Percentiles rank a stretch among this genome's conserved stretches.
Conservation (phyloP, 140 eudicot genomes). For the Cichorium intybus region DNA sequence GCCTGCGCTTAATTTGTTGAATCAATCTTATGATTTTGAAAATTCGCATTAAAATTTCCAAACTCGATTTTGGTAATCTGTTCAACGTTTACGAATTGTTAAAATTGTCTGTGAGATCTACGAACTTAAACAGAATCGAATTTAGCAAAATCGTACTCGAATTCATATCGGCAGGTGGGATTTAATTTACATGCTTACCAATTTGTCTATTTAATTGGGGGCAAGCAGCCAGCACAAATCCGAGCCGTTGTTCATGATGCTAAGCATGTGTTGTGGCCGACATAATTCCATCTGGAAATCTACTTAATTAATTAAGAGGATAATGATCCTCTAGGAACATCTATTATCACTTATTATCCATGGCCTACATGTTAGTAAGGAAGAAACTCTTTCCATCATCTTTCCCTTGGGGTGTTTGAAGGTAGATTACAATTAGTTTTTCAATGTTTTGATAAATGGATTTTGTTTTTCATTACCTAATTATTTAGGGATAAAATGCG, state of each 20-base stretch:
- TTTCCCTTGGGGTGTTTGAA: neutral
- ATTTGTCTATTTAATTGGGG: neutral
- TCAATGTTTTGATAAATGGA: too few relatives aligned
- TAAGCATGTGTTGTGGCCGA: neutral
- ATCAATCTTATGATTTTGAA: neutral
- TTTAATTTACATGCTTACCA: neutral
- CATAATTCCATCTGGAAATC: neutral
- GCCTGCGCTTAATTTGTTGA: conserved; percentile 12
- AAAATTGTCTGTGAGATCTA: neutral
- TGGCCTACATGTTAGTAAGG: conserved; percentile 5
- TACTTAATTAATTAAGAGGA: conserved; percentile 7
- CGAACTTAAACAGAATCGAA: neutral
- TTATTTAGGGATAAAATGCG: too few relatives aligned
- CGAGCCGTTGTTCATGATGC: neutral
- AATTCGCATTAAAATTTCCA: neutral
- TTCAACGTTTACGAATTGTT: neutral
- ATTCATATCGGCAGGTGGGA: neutral
- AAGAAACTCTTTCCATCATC: neutral
- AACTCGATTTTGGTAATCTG: too few relatives aligned
- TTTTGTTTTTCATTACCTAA: too few relatives aligned
- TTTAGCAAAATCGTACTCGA: neutral
- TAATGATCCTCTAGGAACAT: neutral
- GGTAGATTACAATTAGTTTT: too few relatives aligned
- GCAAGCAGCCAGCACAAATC: neutral
- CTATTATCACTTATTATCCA: neutral